Evolutionary conservation across 805 yeast species (phyloP).

Genomic region (Priceomyces castillae): DNA sequence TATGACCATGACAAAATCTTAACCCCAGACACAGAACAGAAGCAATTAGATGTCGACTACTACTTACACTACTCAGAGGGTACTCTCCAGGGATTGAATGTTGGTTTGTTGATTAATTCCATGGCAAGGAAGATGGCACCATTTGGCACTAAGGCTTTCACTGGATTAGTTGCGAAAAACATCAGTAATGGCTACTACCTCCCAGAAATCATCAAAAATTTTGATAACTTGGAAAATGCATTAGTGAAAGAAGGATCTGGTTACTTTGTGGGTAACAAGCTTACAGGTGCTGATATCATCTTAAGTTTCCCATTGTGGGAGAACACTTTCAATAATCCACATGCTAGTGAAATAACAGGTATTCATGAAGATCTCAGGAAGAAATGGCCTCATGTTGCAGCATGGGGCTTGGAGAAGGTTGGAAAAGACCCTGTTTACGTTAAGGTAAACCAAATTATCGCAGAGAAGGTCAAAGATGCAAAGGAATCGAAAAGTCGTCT

Average conservation of each 20-base stretch:
- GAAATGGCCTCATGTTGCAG: background rate
- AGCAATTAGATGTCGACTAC: constrained; percentile 47
- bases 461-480: constrained; percentile 30
- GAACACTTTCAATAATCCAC: constrained; percentile 31
- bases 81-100: constrained; percentile 51
- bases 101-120: constrained; percentile 37
- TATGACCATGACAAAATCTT: constrained; percentile 32
- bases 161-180: constrained; percentile 41
- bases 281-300: constrained; percentile 39
- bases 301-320: constrained; percentile 37
- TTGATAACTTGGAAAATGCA: constrained; percentile 28
- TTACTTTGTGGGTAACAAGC: constrained; percentile 35
- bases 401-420: constrained; percentile 1
- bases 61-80: constrained; percentile 61
- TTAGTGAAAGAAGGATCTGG: constrained; percentile 28
- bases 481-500: background rate
- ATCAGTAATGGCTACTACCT: constrained; percentile 48
- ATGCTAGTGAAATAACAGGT: background rate
- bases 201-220: constrained; percentile 42
- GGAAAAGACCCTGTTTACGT: background rate
- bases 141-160: constrained; percentile 44
- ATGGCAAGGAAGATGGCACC: constrained; percentile 46
- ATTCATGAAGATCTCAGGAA: background rate
- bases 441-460: constrained; percentile 6
- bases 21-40: constrained; percentile 30